These are phyloP conservation scores for Grosmannia serpens DNA, from an alignment of 2,329 filamentous ascomycete species.

Conservation along the genomic window DNA sequence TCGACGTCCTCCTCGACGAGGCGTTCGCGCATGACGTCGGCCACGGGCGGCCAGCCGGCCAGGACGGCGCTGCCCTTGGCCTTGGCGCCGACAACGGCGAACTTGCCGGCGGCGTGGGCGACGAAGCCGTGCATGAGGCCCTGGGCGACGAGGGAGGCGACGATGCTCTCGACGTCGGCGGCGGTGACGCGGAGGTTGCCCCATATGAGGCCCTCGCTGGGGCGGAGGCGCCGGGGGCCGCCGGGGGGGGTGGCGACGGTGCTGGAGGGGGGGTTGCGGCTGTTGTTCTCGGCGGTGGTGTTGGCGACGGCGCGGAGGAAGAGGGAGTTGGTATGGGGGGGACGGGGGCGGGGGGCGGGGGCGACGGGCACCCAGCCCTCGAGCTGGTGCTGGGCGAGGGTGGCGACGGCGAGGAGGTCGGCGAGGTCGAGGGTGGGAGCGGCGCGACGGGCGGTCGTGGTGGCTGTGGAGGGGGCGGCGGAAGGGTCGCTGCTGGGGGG, in stretches of 20 bases:
- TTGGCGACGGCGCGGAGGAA: conserved; percentile 42
- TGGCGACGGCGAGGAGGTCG: conserved; percentile 53
- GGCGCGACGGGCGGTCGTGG: conserved; percentile 34
- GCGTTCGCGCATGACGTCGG: conserved; percentile 53
- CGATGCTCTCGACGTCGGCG: conserved; percentile 63
- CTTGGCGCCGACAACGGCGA: conserved; percentile 73
- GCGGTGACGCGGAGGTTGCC: conserved; percentile 49
- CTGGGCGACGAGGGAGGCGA: conserved; percentile 67
- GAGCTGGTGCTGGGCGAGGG: conserved; percentile 52
- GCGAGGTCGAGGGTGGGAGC: conserved; percentile 66
- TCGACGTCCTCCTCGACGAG: conserved; percentile 51
- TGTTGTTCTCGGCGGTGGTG: conserved; percentile 21
- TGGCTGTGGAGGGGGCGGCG: conserved; percentile 4
- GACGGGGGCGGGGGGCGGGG: conserved; percentile 19
- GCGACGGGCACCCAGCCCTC: conserved; percentile 42
- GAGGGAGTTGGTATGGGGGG: conserved; percentile 35
- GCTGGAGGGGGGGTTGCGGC: neutral
- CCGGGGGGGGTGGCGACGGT: conserved; percentile 35
- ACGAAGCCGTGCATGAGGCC: conserved; percentile 76
- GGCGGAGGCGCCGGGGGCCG: conserved; percentile 35
- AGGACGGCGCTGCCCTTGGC: conserved; percentile 49
- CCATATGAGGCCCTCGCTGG: conserved; percentile 50
- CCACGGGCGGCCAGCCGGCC: conserved; percentile 67
- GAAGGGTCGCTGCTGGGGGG: conserved; percentile 26
- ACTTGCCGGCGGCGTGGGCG: conserved; percentile 61